These are phyloP conservation scores for Termitomyces sp. DNA, from an alignment of 768 basidiomycete genomes.

Conservation along the genomic window DNA sequence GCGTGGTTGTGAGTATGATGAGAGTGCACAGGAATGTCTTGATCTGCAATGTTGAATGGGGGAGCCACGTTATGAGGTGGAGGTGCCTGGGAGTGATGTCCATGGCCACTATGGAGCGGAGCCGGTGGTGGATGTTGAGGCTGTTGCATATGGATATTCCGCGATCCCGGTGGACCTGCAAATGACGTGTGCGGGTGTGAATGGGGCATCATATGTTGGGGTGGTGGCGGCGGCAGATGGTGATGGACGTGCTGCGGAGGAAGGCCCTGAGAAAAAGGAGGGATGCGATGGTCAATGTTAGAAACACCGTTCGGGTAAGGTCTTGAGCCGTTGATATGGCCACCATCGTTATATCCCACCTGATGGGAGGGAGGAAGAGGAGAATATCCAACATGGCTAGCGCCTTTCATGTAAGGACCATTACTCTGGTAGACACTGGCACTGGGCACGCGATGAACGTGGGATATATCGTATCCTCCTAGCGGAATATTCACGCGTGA, in stretches of 20 bases:
- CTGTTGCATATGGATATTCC: conserved; percentile 15
- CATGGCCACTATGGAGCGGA: not conserved
- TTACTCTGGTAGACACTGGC: conserved; percentile 2
- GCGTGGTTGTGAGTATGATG: conserved; percentile 10
- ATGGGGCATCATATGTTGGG: conserved; percentile 5
- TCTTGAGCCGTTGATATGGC: conserved; percentile 1
- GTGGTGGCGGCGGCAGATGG: conserved; percentile 6
- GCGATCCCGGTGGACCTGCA: conserved; percentile 10
- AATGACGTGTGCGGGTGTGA: conserved; percentile 7
- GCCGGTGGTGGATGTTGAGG: conserved; percentile 11
- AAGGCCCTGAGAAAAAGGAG: conserved; percentile 4
- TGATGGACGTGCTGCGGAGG: conserved; percentile 9
- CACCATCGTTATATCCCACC: conserved; percentile 3
- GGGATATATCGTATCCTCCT: conserved; percentile 14
- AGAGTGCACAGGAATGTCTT: conserved; percentile 5
- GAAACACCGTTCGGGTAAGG: not conserved
- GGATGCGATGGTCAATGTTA: conserved; percentile 6
- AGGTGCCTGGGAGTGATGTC: conserved; percentile 7
- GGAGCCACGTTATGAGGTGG: conserved; percentile 9
- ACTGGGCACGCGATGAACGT: conserved; percentile 7
- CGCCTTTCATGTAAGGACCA: conserved; percentile 1
- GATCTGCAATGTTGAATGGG: conserved; percentile 18
- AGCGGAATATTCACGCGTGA: conserved; percentile 12
- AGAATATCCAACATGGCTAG: not conserved
- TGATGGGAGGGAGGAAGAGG: not conserved